These are phyloP conservation scores for Tetrahymena malaccensis DNA, from an alignment of 73 alveolate genomes.

Conservation along the genomic window DNA sequence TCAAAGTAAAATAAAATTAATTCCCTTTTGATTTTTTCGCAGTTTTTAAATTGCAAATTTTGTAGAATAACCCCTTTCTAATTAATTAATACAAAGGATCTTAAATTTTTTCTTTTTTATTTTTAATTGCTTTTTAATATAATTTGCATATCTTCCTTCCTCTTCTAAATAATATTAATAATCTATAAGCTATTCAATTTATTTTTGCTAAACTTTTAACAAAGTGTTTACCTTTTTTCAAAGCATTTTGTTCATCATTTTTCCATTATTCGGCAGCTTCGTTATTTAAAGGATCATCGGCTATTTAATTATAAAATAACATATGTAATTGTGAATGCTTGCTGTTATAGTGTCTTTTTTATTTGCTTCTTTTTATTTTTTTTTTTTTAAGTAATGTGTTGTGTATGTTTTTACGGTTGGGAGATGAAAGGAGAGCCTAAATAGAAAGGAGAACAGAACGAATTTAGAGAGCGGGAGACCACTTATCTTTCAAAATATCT, in stretches of 20 bases:
- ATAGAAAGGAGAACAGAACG: conserved; percentile 79
- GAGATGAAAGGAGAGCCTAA: conserved; percentile 79
- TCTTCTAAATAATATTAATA: background rate
- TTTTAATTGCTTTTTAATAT: background rate
- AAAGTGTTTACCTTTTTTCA: conserved; percentile 80
- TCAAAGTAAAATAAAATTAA: background rate
- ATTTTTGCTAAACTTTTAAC: background rate
- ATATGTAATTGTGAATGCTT: background rate
- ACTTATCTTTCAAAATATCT: conserved; percentile 78
- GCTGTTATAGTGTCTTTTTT: background rate
- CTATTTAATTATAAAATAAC: background rate
- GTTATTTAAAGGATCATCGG: conserved; percentile 84
- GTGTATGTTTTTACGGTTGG: conserved; percentile 50
- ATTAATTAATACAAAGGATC: background rate
- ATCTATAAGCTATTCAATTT: background rate
- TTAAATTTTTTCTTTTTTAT: background rate
- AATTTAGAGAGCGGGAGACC: conserved; percentile 93
- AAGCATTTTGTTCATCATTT: conserved; percentile 72
- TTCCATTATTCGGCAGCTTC: conserved; percentile 78
- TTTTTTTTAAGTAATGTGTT: background rate
- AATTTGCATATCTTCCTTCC: background rate
- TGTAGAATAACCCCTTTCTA: background rate
- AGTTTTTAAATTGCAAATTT: background rate
- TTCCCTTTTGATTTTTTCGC: background rate
- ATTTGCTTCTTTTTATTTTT: background rate